A percentile compares a stretch with the other conserved stretches of the same genome.
These are phyloP conservation scores for Bimuria novae-zelandiae DNA, from an alignment of 2,329 filamentous ascomycete genomes.

Conservation along the genomic window DNA sequence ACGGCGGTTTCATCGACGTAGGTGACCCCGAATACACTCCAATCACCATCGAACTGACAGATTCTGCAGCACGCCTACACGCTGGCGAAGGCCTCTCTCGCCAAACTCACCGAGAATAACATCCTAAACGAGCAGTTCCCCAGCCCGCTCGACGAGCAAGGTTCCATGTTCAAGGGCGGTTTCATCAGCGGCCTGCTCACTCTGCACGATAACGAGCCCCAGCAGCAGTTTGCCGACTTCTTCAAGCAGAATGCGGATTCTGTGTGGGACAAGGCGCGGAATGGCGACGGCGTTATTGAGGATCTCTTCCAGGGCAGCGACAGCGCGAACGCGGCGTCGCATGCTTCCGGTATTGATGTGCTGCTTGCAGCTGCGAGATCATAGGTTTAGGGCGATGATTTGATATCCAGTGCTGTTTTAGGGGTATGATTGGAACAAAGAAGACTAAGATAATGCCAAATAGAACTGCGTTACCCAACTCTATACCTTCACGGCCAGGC, in stretches of 20 bases:
- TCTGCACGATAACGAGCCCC: constrained; percentile 32
- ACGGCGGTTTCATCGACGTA: constrained; percentile 26
- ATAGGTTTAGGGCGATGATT: not conserved
- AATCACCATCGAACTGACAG: not conserved
- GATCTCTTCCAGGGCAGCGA: constrained; percentile 63
- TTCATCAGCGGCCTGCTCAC: constrained; percentile 41
- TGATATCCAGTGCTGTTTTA: not conserved
- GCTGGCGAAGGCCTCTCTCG: constrained; percentile 35
- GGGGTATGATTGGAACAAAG: too few relatives aligned
- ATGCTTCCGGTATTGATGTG: constrained; percentile 67
- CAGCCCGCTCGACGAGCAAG: constrained; percentile 30
- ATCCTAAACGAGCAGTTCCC: constrained; percentile 39
- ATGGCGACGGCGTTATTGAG: constrained; percentile 55
- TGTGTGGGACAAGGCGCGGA: constrained; percentile 32
- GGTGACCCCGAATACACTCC: not conserved
- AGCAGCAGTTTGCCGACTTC: constrained; percentile 30
- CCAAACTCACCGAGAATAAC: constrained; percentile 30
- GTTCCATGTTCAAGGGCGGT: constrained; percentile 44
- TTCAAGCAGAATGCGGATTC: constrained; percentile 42
- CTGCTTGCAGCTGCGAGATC: constrained; percentile 57
- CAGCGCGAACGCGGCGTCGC: constrained; percentile 59
- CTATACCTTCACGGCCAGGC: too few relatives aligned
- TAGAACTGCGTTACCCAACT: too few relatives aligned
- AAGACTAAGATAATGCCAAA: too few relatives aligned
- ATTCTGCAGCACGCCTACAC: constrained; percentile 29